These are phyloP conservation scores for Ploettnerulaceae sp. DNA, from an alignment of 2,329 filamentous ascomycete genomes.

Conservation along the genomic window DNA sequence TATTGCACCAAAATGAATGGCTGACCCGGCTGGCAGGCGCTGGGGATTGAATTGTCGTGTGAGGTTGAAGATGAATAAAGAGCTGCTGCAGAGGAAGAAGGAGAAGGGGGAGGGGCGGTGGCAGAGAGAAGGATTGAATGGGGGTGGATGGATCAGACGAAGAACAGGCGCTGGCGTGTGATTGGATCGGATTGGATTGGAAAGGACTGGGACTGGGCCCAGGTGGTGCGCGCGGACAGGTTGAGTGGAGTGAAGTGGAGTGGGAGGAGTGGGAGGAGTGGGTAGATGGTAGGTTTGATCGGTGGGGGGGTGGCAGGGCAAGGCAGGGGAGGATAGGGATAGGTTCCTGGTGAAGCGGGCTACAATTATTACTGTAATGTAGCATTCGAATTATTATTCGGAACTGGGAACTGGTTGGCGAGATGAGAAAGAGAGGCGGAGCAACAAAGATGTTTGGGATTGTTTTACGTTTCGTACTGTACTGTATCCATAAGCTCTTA, in stretches of 20 bases:
- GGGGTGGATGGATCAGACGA: constrained; percentile 4
- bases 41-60: not conserved
- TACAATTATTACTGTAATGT: too few relatives aligned
- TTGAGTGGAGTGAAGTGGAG: not conserved
- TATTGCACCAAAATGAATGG: constrained; percentile 46
- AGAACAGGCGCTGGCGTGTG: not conserved
- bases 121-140: constrained; percentile 9
- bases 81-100: constrained; percentile 27
- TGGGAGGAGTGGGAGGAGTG: too few relatives aligned
- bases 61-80: constrained; percentile 31
- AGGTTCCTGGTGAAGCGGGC: too few relatives aligned
- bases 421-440: constrained; percentile 4
- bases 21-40: constrained; percentile 52
- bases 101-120: constrained; percentile 5
- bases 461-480: not conserved
- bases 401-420: not conserved
- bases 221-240: not conserved
- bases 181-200: not conserved
- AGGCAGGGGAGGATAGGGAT: too few relatives aligned
- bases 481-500: too few relatives aligned
- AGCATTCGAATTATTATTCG: too few relatives aligned
- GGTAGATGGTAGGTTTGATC: too few relatives aligned
- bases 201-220: not conserved
- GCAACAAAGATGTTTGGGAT: too few relatives aligned
- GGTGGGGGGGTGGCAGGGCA: too few relatives aligned